phyloP scores from a whole-genome alignment of 805 yeast species.

The Kluyveromyces starmeri region DNA sequence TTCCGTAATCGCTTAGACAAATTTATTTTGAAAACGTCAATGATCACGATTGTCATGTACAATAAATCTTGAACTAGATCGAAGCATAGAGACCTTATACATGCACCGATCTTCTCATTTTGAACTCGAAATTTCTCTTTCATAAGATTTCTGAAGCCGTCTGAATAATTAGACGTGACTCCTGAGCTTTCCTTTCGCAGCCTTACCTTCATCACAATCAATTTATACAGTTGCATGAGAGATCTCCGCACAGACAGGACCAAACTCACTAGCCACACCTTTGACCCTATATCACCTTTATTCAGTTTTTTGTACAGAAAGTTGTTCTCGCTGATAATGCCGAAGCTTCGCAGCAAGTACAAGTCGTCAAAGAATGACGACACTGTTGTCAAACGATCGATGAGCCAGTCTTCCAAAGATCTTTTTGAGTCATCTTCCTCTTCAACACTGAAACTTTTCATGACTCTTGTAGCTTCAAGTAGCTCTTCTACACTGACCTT shows the following conservation, averaged over 20 bases:
- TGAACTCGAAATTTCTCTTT: conserved; percentile 12
- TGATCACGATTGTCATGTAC: conserved; percentile 16
- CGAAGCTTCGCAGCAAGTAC: conserved; percentile 21
- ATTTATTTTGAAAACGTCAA: conserved; percentile 16
- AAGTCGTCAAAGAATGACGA: conserved; percentile 22
- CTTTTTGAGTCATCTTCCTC: neutral
- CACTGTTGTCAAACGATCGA: conserved; percentile 17
- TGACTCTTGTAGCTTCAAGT: neutral
- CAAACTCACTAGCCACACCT: conserved; percentile 24
- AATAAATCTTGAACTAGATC: conserved; percentile 21
- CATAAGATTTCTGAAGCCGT: conserved; percentile 12
- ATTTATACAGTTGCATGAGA: conserved; percentile 9
- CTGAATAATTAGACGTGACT: conserved; percentile 1
- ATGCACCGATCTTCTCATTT: conserved; percentile 10
- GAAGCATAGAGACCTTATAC: conserved; percentile 13
- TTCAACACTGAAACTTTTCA: neutral
- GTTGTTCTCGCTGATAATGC: conserved; percentile 21
- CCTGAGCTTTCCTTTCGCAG: conserved; percentile 10
- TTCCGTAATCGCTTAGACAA: conserved; percentile 10
- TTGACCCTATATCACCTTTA: conserved; percentile 22
- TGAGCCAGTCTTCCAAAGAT: conserved; percentile 15
- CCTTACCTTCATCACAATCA: conserved; percentile 10
- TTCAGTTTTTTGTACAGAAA: conserved; percentile 18
- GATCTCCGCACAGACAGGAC: conserved; percentile 17
- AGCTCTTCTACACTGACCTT: neutral